Evolutionary conservation across 306 rosid species (phyloP).

Genomic region (Quercus gilva): DNA sequence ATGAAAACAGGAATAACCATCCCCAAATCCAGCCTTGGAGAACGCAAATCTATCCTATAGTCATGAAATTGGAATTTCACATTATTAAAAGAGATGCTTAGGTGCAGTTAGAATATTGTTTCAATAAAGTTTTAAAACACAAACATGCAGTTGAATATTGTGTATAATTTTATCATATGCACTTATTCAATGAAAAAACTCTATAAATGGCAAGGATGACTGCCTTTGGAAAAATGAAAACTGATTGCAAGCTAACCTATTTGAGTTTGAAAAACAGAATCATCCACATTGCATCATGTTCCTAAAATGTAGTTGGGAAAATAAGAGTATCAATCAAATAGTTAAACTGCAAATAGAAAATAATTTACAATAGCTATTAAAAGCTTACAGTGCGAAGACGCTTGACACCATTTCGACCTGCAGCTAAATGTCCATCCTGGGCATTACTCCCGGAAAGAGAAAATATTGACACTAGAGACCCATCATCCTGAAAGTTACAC

Average conservation of each 20-base stretch:
- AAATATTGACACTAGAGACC: constrained; percentile 80
- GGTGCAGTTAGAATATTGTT: not conserved
- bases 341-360: not conserved
- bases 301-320: not conserved
- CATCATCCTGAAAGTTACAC: constrained; percentile 68
- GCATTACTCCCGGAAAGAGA: constrained; percentile 81
- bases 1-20: not conserved
- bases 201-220: not conserved
- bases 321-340: not conserved
- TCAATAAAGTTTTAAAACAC: not conserved
- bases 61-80: not conserved
- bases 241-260: not conserved
- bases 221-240: not conserved
- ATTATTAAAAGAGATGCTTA: not conserved
- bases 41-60: not conserved
- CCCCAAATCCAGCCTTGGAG: not conserved
- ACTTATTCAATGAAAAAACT: not conserved
- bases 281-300: not conserved
- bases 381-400: constrained; percentile 76
- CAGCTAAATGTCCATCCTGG: constrained; percentile 91
- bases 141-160: not conserved
- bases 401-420: constrained; percentile 93
- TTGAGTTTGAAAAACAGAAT: not conserved
- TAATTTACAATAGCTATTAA: not conserved
- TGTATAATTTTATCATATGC: not conserved